Percentiles rank a stretch among this genome's conserved stretches.
Conservation (phyloP, 495 filamentous ascomycete genomes). For the Penicillium canariense region DNA sequence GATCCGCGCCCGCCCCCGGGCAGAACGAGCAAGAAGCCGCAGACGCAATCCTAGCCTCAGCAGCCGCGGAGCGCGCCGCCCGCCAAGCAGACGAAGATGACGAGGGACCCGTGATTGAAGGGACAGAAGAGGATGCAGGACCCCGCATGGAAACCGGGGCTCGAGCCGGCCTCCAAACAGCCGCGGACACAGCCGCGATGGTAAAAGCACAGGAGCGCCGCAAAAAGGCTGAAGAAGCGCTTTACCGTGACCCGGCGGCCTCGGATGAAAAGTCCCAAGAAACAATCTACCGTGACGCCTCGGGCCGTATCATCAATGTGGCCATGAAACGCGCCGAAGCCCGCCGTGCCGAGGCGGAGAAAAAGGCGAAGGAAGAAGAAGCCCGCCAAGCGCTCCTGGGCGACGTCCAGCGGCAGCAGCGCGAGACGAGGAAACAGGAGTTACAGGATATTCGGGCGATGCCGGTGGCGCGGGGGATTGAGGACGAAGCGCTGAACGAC, state of each 20-base stretch:
- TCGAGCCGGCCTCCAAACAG: constrained; percentile 81
- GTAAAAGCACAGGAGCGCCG: constrained; percentile 70
- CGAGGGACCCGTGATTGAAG: constrained; percentile 41
- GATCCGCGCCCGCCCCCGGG: constrained; percentile 33
- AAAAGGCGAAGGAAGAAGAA: constrained; percentile 58
- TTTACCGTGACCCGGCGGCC: constrained; percentile 38
- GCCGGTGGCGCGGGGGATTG: constrained; percentile 71
- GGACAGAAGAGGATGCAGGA: constrained; percentile 21
- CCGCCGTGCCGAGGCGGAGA: constrained; percentile 68
- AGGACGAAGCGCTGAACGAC: constrained; percentile 80
- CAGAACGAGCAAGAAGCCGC: constrained; percentile 61
- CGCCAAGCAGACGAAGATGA: constrained; percentile 44
- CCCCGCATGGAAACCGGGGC: constrained; percentile 78
- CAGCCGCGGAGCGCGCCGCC: constrained; percentile 60
- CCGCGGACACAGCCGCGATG: constrained; percentile 68
- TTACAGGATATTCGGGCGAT: constrained; percentile 77
- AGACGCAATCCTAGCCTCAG: constrained; percentile 77
- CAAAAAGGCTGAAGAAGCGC: constrained; percentile 41
- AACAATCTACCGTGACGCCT: constrained; percentile 92
- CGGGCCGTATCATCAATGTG: constrained; percentile 86
- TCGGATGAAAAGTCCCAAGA: constrained; percentile 54
- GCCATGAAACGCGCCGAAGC: constrained; percentile 86
- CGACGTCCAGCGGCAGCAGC: constrained; percentile 70
- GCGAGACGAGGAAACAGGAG: constrained; percentile 56
- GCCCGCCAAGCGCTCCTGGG: constrained; percentile 68